A percentile compares a stretch with the other conserved stretches of the same genome.
Evolutionary conservation across 2,329 filamentous ascomycete genomes (phyloP).

Genomic region (Ophiostoma australiae): DNA sequence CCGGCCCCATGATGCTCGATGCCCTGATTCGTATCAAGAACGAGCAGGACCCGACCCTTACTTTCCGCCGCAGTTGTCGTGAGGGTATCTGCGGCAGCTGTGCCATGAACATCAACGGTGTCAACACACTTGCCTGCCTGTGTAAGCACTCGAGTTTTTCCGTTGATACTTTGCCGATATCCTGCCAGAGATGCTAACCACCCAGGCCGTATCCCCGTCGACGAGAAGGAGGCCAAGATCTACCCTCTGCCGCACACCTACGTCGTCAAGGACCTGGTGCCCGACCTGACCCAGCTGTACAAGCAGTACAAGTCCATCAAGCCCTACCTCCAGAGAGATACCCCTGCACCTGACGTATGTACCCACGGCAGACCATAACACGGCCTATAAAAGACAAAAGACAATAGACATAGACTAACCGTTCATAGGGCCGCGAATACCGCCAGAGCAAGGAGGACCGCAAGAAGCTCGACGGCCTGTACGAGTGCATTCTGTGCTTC

Average conservation of each 20-base stretch:
- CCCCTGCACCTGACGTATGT: conserved; percentile 73
- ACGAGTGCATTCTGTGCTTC: conserved; percentile 98
- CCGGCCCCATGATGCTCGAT: conserved; percentile 96
- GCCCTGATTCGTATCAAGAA: conserved; percentile 98
- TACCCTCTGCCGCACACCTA: conserved; percentile 98
- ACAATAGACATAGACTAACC: neutral
- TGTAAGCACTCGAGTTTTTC: conserved; percentile 59
- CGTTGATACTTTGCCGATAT: neutral
- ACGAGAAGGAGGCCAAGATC: conserved; percentile 82
- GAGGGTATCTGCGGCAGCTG: conserved; percentile 98
- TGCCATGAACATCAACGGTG: conserved; percentile 99
- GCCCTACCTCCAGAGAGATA: conserved; percentile 92
- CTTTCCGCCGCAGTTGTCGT: conserved; percentile 91
- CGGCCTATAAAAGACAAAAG: neutral
- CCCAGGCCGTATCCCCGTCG: conserved; percentile 84
- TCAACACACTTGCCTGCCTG: conserved; percentile 94
- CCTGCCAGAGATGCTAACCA: conserved; percentile 15
- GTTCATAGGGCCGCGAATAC: conserved; percentile 74
- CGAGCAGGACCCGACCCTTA: conserved; percentile 92
- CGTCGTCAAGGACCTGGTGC: conserved; percentile 97
- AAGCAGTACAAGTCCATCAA: conserved; percentile 99
- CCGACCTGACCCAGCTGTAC: conserved; percentile 97
- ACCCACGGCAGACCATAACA: neutral
- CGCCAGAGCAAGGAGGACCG: conserved; percentile 88
- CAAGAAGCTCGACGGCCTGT: conserved; percentile 93